phyloP scores from a whole-genome alignment of 2,329 filamentous ascomycete genomes.

The Verticillium nubilum region DNA sequence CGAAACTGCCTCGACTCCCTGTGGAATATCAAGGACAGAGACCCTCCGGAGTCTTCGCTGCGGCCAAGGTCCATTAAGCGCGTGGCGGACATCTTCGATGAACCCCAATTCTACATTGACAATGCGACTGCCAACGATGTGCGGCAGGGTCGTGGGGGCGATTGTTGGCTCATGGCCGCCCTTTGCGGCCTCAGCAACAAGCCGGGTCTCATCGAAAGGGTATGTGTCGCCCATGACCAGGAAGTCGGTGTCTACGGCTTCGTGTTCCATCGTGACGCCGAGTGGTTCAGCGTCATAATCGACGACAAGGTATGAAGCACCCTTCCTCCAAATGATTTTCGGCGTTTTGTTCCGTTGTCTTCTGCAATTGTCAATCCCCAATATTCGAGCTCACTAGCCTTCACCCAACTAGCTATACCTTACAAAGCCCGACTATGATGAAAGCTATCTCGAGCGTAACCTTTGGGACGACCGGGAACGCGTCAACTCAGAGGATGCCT shows the following conservation, averaged over 20 bases:
- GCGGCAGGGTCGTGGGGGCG: conserved; percentile 69
- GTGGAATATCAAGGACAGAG: conserved; percentile 22
- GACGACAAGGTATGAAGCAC: conserved; percentile 41
- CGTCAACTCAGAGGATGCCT: conserved; percentile 51
- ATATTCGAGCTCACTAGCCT: neutral
- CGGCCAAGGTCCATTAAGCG: conserved; percentile 57
- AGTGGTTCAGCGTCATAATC: conserved; percentile 59
- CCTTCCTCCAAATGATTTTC: neutral
- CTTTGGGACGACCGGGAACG: conserved; percentile 38
- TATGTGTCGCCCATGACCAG: conserved; percentile 70
- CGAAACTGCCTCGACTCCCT: conserved; percentile 45
- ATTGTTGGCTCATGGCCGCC: conserved; percentile 84
- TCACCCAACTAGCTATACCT: conserved; percentile 37
- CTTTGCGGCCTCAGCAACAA: conserved; percentile 73
- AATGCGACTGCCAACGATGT: conserved; percentile 63
- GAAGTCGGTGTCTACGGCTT: conserved; percentile 79
- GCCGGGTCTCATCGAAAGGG: conserved; percentile 61
- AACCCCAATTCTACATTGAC: conserved; percentile 71
- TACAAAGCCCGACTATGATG: conserved; percentile 56
- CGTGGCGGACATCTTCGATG: conserved; percentile 69
- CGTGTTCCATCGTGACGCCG: conserved; percentile 75
- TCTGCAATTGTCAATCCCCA: neutral
- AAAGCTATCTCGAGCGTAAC: conserved; percentile 42
- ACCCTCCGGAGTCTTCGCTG: conserved; percentile 21
- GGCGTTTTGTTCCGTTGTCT: neutral